Percentiles rank a stretch among this genome's conserved stretches.
Conservation (phyloP, 352 stramenopile genomes). For the Phytophthora pini region DNA sequence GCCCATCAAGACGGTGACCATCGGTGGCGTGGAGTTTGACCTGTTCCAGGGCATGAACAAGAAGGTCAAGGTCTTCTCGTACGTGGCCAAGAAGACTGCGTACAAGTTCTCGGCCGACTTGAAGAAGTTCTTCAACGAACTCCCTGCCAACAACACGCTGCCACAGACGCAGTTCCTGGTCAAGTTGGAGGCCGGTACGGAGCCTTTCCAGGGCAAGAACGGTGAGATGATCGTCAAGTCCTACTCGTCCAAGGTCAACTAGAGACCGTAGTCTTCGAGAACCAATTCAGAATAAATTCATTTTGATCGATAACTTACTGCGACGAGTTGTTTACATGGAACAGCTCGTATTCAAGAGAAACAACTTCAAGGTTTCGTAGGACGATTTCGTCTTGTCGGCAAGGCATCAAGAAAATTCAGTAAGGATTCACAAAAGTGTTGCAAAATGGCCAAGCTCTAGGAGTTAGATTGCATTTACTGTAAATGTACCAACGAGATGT, state of each 20-base stretch:
- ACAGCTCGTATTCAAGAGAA: neutral
- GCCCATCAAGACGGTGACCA: slow-evolving; percentile 29
- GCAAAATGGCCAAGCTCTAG: too few relatives aligned
- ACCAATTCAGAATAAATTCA: too few relatives aligned
- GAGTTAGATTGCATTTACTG: too few relatives aligned
- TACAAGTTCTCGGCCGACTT: slow-evolving; percentile 34
- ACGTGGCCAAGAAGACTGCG: slow-evolving; percentile 32
- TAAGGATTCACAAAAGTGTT: too few relatives aligned
- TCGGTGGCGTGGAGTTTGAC: slow-evolving; percentile 33
- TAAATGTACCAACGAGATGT: too few relatives aligned
- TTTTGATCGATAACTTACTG: too few relatives aligned
- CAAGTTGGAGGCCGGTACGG: slow-evolving; percentile 39
- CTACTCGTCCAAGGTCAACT: slow-evolving; percentile 32
- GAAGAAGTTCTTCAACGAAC: slow-evolving; percentile 42
- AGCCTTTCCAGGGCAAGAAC: slow-evolving; percentile 43
- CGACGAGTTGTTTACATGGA: too few relatives aligned
- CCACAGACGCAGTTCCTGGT: slow-evolving; percentile 32
- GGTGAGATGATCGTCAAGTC: slow-evolving; percentile 30
- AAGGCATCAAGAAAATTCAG: too few relatives aligned
- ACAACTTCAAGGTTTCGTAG: slow-evolving; percentile 10
- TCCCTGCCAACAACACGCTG: slow-evolving; percentile 35
- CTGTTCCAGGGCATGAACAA: slow-evolving; percentile 45
- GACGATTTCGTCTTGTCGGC: slow-evolving; percentile 16
- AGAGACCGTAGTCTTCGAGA: neutral
- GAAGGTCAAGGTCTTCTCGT: slow-evolving; percentile 46